phyloP scores from a whole-genome alignment of 2,329 filamentous ascomycete species.

The Cladosporium halotolerans region DNA sequence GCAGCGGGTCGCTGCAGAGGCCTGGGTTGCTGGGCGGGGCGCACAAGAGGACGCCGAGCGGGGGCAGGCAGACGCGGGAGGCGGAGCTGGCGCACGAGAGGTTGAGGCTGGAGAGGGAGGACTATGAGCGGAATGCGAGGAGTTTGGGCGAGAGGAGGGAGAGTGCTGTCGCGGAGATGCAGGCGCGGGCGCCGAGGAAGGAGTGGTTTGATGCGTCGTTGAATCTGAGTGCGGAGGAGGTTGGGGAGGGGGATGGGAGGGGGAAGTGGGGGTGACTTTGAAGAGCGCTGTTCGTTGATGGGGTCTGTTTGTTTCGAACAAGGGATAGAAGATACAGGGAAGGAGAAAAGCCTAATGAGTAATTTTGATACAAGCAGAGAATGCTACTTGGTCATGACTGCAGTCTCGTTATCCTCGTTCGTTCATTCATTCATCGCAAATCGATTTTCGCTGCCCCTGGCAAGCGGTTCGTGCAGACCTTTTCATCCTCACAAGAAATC shows the following conservation, averaged over 20 bases:
- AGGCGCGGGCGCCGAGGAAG: constrained; percentile 12
- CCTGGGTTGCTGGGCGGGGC: constrained; percentile 7
- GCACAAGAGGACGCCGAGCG: constrained; percentile 25
- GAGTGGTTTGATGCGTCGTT: constrained; percentile 25
- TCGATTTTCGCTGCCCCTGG: too few relatives aligned
- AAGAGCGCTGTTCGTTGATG: neutral
- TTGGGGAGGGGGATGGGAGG: neutral
- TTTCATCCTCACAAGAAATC: constrained; percentile 47
- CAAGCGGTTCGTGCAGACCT: too few relatives aligned
- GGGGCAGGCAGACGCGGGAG: constrained; percentile 26
- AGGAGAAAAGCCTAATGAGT: neutral
- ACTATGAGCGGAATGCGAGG: constrained; percentile 18
- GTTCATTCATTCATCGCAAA: too few relatives aligned
- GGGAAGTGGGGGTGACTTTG: constrained; percentile 11
- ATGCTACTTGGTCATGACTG: neutral
- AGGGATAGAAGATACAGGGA: too few relatives aligned
- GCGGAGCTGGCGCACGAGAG: constrained; percentile 33
- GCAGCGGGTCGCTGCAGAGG: constrained; percentile 4
- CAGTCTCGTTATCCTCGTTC: too few relatives aligned
- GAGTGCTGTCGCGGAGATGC: constrained; percentile 11
- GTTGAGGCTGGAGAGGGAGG: constrained; percentile 34
- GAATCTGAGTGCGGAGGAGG: constrained; percentile 16
- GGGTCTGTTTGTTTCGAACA: too few relatives aligned
- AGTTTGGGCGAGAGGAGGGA: constrained; percentile 19
- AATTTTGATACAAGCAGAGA: neutral